Conservation (phyloP, 2,329 filamentous ascomycete genomes). For the Colletotrichum neosansevieriae region DNA sequence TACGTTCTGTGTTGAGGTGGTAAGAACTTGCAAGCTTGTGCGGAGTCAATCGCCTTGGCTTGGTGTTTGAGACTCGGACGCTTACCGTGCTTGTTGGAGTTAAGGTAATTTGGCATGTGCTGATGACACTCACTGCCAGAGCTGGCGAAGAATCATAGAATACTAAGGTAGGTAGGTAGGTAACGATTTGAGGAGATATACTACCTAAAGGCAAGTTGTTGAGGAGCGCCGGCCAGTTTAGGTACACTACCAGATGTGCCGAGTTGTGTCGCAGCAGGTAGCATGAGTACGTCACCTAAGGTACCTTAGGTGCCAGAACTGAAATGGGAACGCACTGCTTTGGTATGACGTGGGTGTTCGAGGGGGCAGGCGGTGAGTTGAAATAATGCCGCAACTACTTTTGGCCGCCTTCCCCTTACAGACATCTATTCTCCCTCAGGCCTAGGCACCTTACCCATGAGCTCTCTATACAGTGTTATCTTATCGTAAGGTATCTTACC, state of each 20-base stretch:
- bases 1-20: slow-evolving; percentile 3
- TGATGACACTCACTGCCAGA: not conserved
- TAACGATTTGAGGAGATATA: not conserved
- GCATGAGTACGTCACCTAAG: too few relatives aligned
- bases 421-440: not conserved
- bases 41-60: slow-evolving; percentile 1
- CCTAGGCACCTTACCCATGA: too few relatives aligned
- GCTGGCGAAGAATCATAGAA: not conserved
- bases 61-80: not conserved
- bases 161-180: not conserved
- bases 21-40: slow-evolving; percentile 11
- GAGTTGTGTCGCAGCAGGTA: too few relatives aligned
- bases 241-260: not conserved
- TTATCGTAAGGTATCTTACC: too few relatives aligned
- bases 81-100: not conserved
- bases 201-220: too few relatives aligned
- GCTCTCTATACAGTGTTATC: not conserved
- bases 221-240: too few relatives aligned
- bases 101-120: slow-evolving; percentile 1
- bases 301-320: too few relatives aligned
- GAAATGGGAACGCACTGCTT: too few relatives aligned
- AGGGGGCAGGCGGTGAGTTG: slow-evolving; percentile 16
- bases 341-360: slow-evolving; percentile 2
- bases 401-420: slow-evolving; percentile 7
- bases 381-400: slow-evolving; percentile 3